These are phyloP conservation scores for Mortierella sp. DNA, from an alignment of 371 early-diverging fungal genomes.

Conservation along the genomic window DNA sequence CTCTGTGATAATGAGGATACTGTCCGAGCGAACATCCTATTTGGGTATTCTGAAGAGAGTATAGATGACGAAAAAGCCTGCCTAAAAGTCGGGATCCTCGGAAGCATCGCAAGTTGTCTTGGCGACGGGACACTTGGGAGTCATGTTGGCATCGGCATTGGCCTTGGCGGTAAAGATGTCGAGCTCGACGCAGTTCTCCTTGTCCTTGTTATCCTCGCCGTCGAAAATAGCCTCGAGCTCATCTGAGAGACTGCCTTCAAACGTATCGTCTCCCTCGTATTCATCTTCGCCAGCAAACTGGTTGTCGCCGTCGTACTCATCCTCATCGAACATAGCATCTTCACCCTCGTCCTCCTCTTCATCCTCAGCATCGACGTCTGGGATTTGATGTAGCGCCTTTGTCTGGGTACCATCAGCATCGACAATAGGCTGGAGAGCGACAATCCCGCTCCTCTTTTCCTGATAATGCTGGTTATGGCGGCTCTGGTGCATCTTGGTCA, in stretches of 20 bases:
- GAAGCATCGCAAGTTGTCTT: not conserved
- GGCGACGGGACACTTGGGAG: not conserved
- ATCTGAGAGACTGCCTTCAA: not conserved
- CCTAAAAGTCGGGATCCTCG: not conserved
- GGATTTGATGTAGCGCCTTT: too few species aligned
- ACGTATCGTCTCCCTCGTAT: not conserved
- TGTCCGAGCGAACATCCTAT: too few species aligned
- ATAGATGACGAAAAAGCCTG: too few species aligned
- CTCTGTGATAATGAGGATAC: not conserved
- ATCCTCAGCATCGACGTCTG: not conserved
- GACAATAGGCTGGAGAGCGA: not conserved
- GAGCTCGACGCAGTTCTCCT: not conserved
- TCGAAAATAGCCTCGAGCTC: not conserved
- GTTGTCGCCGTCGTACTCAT: not conserved
- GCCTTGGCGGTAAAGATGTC: not conserved
- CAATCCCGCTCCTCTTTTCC: not conserved
- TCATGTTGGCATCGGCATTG: too few species aligned
- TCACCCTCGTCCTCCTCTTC: not conserved
- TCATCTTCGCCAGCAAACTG: not conserved
- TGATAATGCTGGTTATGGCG: not conserved
- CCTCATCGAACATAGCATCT: not conserved
- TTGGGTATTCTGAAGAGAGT: not conserved
- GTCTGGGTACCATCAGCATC: too few species aligned
- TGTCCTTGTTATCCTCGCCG: not conserved
- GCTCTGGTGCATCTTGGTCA: too few species aligned